phyloP scores from a whole-genome alignment of 257 asterid genomes.

The Capsicum pubescens region DNA sequence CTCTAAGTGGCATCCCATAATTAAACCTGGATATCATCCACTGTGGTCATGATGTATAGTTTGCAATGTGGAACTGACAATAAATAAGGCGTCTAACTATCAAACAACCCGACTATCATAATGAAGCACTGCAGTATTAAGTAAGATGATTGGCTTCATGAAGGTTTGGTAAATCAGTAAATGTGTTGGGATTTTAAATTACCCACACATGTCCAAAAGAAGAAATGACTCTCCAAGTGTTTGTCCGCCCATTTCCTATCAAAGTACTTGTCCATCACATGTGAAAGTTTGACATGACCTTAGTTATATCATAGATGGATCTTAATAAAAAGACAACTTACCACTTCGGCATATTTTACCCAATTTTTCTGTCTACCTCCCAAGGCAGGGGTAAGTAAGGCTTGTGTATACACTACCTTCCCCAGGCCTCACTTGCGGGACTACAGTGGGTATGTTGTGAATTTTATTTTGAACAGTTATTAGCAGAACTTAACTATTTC shows the following conservation, averaged over 20 bases:
- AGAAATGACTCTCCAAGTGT: slow-evolving; percentile 1
- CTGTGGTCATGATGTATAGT: neutral
- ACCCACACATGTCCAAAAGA: neutral
- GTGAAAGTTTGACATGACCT: neutral
- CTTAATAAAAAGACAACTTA: neutral
- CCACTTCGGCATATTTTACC: too few relatives aligned
- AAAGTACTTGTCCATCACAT: slow-evolving; percentile 1
- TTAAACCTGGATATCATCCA: neutral
- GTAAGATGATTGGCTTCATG: neutral
- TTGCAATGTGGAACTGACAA: neutral
- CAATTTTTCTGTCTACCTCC: too few relatives aligned
- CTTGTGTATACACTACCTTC: too few relatives aligned
- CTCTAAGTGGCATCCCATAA: neutral
- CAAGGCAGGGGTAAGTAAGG: too few relatives aligned
- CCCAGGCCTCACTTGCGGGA: too few relatives aligned
- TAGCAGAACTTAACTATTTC: slow-evolving; percentile 1
- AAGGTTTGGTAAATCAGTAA: neutral
- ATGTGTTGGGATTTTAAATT: slow-evolving; percentile 8
- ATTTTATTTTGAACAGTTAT: neutral
- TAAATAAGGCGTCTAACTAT: slow-evolving; percentile 13
- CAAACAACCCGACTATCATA: neutral
- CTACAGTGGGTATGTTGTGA: neutral
- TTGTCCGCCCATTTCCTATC: slow-evolving; percentile 19
- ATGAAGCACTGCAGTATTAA: neutral
- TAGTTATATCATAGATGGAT: neutral